A percentile compares a stretch with the other conserved stretches of the same genome.
phyloP scores from a whole-genome alignment of 108 stramenopile genomes.

The Nitzschia sp. region DNA sequence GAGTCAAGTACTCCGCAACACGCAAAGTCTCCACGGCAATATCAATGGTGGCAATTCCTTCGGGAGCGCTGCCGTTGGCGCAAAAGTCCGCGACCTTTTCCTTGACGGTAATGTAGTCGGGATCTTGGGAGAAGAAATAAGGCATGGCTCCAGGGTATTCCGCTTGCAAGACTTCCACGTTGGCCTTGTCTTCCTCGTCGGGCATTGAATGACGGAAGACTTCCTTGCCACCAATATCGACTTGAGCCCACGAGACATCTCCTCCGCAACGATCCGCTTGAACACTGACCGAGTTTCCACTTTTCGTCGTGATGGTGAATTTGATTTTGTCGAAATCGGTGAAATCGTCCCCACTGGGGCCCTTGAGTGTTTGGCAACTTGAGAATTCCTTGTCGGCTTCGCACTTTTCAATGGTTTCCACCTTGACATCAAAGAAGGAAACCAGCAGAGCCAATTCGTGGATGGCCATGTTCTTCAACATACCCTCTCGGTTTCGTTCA shows the following conservation, averaged over 20 bases:
- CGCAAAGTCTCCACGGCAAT: conserved; percentile 86
- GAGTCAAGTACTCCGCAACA: conserved; percentile 88
- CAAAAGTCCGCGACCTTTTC: conserved; percentile 78
- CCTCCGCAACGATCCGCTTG: conserved; percentile 92
- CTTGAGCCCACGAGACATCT: conserved; percentile 76
- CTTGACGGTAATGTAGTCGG: conserved; percentile 95
- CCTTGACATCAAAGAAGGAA: conserved; percentile 84
- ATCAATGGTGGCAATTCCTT: conserved; percentile 90
- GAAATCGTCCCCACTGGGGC: conserved; percentile 79
- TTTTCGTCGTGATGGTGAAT: conserved; percentile 94
- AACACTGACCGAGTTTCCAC: conserved; percentile 81
- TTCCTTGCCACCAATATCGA: conserved; percentile 76
- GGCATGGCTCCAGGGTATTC: conserved; percentile 93
- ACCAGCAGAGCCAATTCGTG: conserved; percentile 90
- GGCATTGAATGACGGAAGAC: conserved; percentile 88
- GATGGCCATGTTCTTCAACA: conserved; percentile 96
- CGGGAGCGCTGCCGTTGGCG: conserved; percentile 69
- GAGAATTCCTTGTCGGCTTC: conserved; percentile 85
- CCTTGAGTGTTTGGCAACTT: conserved; percentile 76
- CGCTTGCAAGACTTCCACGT: conserved; percentile 71
- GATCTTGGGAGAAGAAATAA: conserved; percentile 93
- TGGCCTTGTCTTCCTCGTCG: conserved; percentile 88
- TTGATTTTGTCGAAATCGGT: conserved; percentile 95
- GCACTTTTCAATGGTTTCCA: conserved; percentile 84
- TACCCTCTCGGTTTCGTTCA: conserved; percentile 91